Evolutionary conservation across 2,329 filamentous ascomycete species (phyloP), one percentile per base, ranked within the genome.

Genomic region (Clarireedia homoeocarpa): DNA sequence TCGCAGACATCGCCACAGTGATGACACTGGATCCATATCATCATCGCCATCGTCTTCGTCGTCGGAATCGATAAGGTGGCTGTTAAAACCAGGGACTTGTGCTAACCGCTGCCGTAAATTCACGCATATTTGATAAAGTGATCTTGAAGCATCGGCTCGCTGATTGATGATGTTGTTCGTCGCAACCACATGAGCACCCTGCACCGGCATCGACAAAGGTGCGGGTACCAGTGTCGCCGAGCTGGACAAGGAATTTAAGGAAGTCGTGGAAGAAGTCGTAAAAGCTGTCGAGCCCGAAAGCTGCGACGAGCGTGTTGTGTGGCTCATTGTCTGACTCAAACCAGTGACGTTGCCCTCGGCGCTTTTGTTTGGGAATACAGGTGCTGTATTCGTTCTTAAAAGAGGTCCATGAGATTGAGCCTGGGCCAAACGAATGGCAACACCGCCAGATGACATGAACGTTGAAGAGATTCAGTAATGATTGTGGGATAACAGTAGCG

Each of bases 161-260:
- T 92, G 89, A 74, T 99, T 99, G 78, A 99, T 96, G 71, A 99
- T 95, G 72, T 96, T 96, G 71, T 88, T 82, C 58, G 88, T 90
- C 59, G 91, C 88, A 66, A 89, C 75, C 59, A 91, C 81, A 58
- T 82, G 82, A 47, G 83, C 83, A 58, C 77, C 81, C 48, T 77
- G 74, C 56, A 70, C 64, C 20, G 58, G 56, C 50, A 61, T 46
- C 57, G 59, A 61, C 51, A 53, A 57, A 52, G 72, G 71, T 15
- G 72, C 72, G 48, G 70, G 57, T 50, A 69, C 65, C 51, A 71
- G 57, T n/a, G 70, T 70, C 48, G 62, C 58, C 30, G 64, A 66
- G 52, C 64, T 68, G 30, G 59, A 62, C 62, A 67, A 65, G 26
- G 66, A 65, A 26, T 67, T 66, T n/a, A 70, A 58, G 17, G 69